Percentiles rank a stretch among this genome's conserved stretches.
These are phyloP conservation scores for Suhomyces kilbournensis DNA, from an alignment of 805 yeast genomes.

Conservation along the genomic window DNA sequence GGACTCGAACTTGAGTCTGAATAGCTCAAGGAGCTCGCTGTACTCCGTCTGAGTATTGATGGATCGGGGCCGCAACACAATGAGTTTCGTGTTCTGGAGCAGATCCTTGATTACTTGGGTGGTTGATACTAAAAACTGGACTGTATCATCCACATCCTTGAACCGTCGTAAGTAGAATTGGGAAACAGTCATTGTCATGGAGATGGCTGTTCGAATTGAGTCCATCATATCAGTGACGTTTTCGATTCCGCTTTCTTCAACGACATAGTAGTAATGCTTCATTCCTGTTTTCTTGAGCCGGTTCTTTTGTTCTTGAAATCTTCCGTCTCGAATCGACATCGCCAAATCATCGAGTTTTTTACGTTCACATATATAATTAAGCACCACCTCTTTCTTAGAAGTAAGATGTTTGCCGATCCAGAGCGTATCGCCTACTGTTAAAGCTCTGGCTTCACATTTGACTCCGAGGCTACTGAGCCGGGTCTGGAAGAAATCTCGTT, in stretches of 20 bases:
- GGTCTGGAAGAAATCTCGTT: slow-evolving; percentile 66
- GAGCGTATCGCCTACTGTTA: slow-evolving; percentile 81
- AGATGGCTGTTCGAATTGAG: slow-evolving; percentile 72
- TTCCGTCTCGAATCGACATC: slow-evolving; percentile 77
- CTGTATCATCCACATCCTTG: slow-evolving; percentile 70
- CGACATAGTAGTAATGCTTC: slow-evolving; percentile 64
- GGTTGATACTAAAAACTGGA: slow-evolving; percentile 50
- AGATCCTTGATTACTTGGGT: slow-evolving; percentile 42
- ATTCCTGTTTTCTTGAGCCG: slow-evolving; percentile 71
- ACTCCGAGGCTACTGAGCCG: slow-evolving; percentile 51
- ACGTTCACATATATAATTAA: slow-evolving; percentile 85
- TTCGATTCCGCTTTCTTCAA: slow-evolving; percentile 65
- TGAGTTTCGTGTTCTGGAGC: slow-evolving; percentile 31
- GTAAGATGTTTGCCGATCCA: slow-evolving; percentile 78
- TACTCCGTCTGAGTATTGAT: slow-evolving; percentile 53
- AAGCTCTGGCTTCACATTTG: slow-evolving; percentile 48
- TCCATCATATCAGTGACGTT: slow-evolving; percentile 47
- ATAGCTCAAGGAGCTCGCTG: slow-evolving; percentile 34
- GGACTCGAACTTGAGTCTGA: slow-evolving; percentile 45
- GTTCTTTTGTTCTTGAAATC: slow-evolving; percentile 83
- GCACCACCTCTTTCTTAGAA: slow-evolving; percentile 60
- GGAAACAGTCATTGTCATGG: slow-evolving; percentile 63
- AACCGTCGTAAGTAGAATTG: slow-evolving; percentile 69
- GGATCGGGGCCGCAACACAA: slow-evolving; percentile 52
- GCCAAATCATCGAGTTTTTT: slow-evolving; percentile 87